A percentile compares a stretch with the other conserved stretches of the same genome.
These are phyloP conservation scores for Diaporthe ampelina DNA, from an alignment of 2,329 filamentous ascomycete species.

Conservation along the genomic window DNA sequence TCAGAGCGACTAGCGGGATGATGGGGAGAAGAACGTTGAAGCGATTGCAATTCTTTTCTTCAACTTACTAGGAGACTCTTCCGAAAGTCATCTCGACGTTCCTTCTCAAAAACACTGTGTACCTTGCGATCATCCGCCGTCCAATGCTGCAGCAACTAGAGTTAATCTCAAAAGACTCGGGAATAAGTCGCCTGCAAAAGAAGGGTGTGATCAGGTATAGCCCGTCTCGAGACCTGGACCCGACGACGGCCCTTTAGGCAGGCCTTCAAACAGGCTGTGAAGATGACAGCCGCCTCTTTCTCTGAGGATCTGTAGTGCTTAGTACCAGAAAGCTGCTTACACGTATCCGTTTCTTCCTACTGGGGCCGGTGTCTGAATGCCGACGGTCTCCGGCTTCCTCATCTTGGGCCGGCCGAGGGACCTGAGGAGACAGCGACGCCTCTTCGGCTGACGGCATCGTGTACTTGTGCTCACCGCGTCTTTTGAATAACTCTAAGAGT, in stretches of 20 bases:
- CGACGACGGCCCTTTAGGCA: background rate
- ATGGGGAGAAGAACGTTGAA: too few relatives aligned
- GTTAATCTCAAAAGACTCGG: background rate
- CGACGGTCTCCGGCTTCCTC: conserved; percentile 3
- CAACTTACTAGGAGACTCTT: conserved; percentile 54
- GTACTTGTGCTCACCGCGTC: background rate
- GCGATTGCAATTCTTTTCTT: too few relatives aligned
- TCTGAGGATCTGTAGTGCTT: background rate
- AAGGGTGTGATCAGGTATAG: background rate
- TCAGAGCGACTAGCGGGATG: background rate
- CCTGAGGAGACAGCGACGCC: conserved; percentile 2
- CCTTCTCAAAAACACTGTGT: conserved; percentile 57
- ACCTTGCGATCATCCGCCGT: conserved; percentile 57
- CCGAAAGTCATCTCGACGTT: conserved; percentile 57
- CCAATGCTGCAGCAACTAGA: background rate
- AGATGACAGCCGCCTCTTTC: background rate
- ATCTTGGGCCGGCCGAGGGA: conserved; percentile 1
- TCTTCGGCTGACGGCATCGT: conserved; percentile 2
- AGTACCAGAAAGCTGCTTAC: background rate
- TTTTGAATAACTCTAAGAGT: background rate
- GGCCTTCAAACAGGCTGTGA: too few relatives aligned
- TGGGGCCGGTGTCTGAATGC: background rate
- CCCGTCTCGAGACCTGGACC: background rate
- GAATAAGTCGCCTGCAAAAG: background rate
- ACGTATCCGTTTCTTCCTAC: conserved; percentile 5